Base-by-base conservation (phyloP, 2,329 filamentous ascomycete species). In the Rachicladosporium sp. region DNA sequence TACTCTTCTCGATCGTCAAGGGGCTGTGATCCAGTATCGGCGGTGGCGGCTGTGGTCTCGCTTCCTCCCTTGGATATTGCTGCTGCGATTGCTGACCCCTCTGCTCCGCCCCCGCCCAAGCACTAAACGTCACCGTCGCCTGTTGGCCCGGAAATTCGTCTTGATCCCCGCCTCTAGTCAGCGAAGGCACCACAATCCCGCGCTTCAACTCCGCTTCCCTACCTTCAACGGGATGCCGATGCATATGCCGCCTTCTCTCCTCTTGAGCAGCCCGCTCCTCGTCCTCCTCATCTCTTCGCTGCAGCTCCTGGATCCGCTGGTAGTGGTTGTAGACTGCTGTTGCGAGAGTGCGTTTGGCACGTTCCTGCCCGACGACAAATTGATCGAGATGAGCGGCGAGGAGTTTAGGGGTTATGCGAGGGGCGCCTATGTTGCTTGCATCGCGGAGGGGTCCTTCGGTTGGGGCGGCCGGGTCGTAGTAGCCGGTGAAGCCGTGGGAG, bases 291-390 rank as follows among this genome's bases (percentile, higher is more conserved):
- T 91, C 76, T 43, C 80, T 76, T 36, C 86, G 71, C 53, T 86
- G 74, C 15, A 81, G 55, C 60, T 82, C 78, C 51, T 88, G 79
- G 43, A 94, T 74, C 35, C 84, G 77, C 61, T 95, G 86, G 57
- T 96, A 95, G 59, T 98, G 91, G 56, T 96, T 95, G 66, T 93
- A 95, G 21, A 98, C 83, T 5, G 89, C 87, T 3, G 89, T 81
- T 47, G 86, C 91, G 47, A 96, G 78, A 10, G 88, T 84, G 61
- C 93, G 93, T 70, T 98, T 91, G 10, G 91, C 87, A 43, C 86
- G 78, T 49, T 95, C 86, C 61, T 98, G 91, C 31, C 89, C 91
- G 3, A 98, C 89, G 1, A 98, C 89, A 58, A 93, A 98, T 56
- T 91, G 83, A 58, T 98, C 91, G 27, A 96, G 77, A 53, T 91